Conservation (phyloP, 2,329 filamentous ascomycete genomes). For the Botrytis elliptica region DNA sequence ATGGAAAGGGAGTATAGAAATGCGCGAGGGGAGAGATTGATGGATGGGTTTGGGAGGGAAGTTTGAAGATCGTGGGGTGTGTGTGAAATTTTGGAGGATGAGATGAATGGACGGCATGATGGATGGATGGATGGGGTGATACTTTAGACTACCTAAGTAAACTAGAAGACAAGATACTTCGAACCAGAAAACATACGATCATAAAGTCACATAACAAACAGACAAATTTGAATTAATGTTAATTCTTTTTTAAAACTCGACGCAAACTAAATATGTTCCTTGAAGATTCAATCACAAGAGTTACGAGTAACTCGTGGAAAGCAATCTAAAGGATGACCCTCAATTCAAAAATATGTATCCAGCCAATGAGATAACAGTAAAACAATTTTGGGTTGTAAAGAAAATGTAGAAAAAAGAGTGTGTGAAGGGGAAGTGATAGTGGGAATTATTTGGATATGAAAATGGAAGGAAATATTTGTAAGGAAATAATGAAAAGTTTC, state of each 20-base stretch:
- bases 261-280: neutral
- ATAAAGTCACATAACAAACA: too few relatives aligned
- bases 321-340: neutral
- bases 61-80: neutral
- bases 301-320: neutral
- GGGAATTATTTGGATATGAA: neutral
- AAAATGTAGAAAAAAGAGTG: neutral
- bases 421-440: neutral
- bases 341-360: neutral
- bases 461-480: neutral
- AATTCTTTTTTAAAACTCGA: neutral
- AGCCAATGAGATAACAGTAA: neutral
- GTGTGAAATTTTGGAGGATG: neutral
- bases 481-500: neutral
- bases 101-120: too few relatives aligned
- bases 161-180: neutral
- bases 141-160: neutral
- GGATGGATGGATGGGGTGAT: too few relatives aligned
- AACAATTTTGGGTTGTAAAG: neutral
- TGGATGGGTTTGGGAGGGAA: neutral
- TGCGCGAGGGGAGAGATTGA: neutral
- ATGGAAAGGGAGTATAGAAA: too few relatives aligned
- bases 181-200: fast-evolving
- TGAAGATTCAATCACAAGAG: neutral
- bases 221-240: neutral